These are phyloP conservation scores for Aaosphaeria arxii DNA, from an alignment of 2,329 filamentous ascomycete genomes.

Conservation along the genomic window DNA sequence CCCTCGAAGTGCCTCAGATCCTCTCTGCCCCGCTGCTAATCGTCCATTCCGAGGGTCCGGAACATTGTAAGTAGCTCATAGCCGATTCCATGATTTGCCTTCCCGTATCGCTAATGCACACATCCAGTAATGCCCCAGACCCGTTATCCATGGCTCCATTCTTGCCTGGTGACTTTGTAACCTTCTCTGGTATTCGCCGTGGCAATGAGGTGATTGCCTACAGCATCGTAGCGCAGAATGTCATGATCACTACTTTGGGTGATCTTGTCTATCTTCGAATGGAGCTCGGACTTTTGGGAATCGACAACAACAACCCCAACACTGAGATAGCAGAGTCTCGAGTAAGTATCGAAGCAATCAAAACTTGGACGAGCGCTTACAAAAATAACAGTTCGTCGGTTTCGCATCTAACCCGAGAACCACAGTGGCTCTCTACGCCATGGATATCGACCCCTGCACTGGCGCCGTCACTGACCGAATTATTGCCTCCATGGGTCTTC, in stretches of 20 bases:
- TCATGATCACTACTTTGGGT: conserved; percentile 26
- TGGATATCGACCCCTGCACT: conserved; percentile 38
- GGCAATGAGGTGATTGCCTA: conserved; percentile 31
- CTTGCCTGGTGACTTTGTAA: conserved; percentile 32
- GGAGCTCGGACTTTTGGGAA: conserved; percentile 36
- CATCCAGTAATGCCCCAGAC: conserved; percentile 18
- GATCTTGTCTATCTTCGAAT: conserved; percentile 33
- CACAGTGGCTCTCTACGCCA: conserved; percentile 26
- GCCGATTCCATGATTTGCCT: conserved; percentile 4
- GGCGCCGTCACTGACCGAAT: conserved; percentile 28
- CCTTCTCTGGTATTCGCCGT: conserved; percentile 29
- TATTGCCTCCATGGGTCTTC: conserved; percentile 20
- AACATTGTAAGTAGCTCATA: conserved; percentile 2
- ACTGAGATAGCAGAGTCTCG: conserved; percentile 28
- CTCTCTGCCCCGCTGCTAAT: conserved; percentile 31
- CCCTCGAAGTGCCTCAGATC: conserved; percentile 37
- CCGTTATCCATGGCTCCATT: conserved; percentile 35
- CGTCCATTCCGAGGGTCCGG: conserved; percentile 11
- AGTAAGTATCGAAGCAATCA: not conserved
- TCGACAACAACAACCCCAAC: conserved; percentile 20
- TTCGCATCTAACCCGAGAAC: conserved; percentile 26
- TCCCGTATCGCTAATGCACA: not conserved
- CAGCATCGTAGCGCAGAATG: conserved; percentile 29
- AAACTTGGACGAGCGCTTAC: not conserved
- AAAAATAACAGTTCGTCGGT: conserved; percentile 22